Conservation (phyloP, 1,284 basidiomycete genomes). For the Melampsora abietis-canadensis region DNA sequence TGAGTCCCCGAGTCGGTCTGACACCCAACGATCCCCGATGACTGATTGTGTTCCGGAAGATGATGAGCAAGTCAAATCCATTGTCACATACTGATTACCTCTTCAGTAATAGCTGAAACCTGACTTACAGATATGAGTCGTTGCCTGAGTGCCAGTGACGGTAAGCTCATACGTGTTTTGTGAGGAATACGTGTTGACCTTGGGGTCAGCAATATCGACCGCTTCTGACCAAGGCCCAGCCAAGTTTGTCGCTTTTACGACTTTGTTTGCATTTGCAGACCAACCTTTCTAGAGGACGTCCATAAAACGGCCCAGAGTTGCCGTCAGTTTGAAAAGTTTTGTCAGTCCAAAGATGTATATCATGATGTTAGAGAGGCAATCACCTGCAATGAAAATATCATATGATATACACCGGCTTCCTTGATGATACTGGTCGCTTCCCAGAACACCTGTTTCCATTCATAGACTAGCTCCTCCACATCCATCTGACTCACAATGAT, state of each 20-base stretch:
- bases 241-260: slow-evolving; percentile 61
- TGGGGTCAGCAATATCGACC: slow-evolving; percentile 60
- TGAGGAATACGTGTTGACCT: too few species aligned
- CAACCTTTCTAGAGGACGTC: slow-evolving; percentile 58
- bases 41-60: slow-evolving; percentile 54
- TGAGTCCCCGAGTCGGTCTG: slow-evolving; percentile 61
- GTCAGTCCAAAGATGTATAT: too few species aligned
- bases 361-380: too few species aligned
- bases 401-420: slow-evolving; percentile 55
- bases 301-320: too few species aligned
- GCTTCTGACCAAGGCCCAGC: slow-evolving; percentile 62
- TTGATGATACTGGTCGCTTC: slow-evolving; percentile 64
- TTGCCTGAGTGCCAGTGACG: neutral
- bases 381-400: slow-evolving; percentile 47
- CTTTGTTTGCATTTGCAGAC: slow-evolving; percentile 65
- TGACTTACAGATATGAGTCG: slow-evolving; percentile 44
- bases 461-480: neutral
- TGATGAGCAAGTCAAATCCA: too few species aligned
- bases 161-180: too few species aligned
- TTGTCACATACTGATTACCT: neutral
- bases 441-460: slow-evolving; percentile 48
- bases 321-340: too few species aligned
- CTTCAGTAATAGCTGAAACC: too few species aligned
- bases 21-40: slow-evolving; percentile 66
- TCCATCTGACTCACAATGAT: neutral